Percentiles rank a stretch among this genome's conserved stretches.
These are phyloP conservation scores for Solanum hybrid DNA, from an alignment of 305 asterid species.

Conservation along the genomic window DNA sequence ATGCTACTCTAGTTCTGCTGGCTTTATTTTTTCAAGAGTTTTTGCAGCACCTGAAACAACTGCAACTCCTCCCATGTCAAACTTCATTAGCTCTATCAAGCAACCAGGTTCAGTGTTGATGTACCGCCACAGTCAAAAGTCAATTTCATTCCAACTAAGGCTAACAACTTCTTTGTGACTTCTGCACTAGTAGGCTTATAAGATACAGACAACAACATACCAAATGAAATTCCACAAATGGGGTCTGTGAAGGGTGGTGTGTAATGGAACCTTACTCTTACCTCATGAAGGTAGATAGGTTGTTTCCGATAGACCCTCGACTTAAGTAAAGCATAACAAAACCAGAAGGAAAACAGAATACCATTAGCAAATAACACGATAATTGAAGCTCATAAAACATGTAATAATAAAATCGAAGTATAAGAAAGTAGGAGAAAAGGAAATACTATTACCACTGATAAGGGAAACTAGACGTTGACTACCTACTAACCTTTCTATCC, in stretches of 20 bases:
- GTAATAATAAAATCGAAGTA: background rate
- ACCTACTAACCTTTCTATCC: background rate
- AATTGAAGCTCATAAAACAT: background rate
- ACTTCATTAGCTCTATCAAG: constrained; percentile 76
- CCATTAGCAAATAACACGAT: background rate
- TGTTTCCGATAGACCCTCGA: background rate
- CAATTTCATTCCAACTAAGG: background rate
- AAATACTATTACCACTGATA: background rate
- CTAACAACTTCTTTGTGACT: background rate
- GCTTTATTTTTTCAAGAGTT: constrained; percentile 81
- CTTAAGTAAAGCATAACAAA: background rate
- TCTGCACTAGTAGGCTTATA: background rate
- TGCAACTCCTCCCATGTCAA: constrained; percentile 92
- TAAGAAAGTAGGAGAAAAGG: background rate
- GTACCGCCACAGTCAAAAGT: constrained; percentile 30
- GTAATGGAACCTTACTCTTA: background rate
- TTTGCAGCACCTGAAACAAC: constrained; percentile 90
- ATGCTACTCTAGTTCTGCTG: background rate
- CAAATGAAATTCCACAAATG: background rate
- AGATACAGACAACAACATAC: background rate
- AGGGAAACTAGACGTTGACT: background rate
- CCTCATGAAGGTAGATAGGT: background rate
- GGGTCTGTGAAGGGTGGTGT: background rate
- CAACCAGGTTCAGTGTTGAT: constrained; percentile 86
- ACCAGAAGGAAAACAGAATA: background rate